Evolutionary conservation across 2,329 filamentous ascomycete species (phyloP), one percentile per base, ranked within the genome.

Genomic region (Claviceps cyperi): DNA sequence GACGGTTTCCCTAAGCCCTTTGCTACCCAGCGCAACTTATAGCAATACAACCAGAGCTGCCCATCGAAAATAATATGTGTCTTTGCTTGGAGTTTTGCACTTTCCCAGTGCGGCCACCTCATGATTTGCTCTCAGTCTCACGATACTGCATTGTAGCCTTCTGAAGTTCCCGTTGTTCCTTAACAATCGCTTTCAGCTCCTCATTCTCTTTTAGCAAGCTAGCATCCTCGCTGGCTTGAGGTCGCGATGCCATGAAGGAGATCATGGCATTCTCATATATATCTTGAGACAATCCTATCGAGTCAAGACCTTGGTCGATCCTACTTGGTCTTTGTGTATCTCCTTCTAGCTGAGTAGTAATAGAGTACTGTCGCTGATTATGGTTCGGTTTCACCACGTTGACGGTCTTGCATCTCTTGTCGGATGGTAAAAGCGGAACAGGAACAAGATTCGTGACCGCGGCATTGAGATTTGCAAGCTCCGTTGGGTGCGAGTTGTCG

Each of bases 381-480:
- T 84, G 75, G 54, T 80, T 81, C n/a, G 91, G 91, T 69, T 95
- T 96, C 53, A 91, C 74, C 22, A 96, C 75, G 1, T 74, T 76
- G 21, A 77, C 66, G 15, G 76, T 71, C 56, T 78, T 74, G 17
- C 73, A 75, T 55, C 61, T 58, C 55, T 59, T 59, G 8, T 57
- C 51, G 19, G 57, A 54, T 67, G 63, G 58, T 73, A 72, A 52
- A 69, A 86, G 80, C 9, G 80, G 75, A 28, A 87, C 70, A 65
- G 92, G 85, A n/a, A 74, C 63, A 22, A 97, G 60, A 57, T 94
- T 95, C 11, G 86, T 92, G 36, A 95, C 81, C 17, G 88, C 81
- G 3, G 87, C 84, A 49, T 88, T 88, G 51, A 94, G 75, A 52
- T 84, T 84, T 2, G 78, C 74, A 45, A 91, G 60, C 48, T 83